Evolutionary conservation across 495 filamentous ascomycete genomes (phyloP).

Genomic region (Talaromyces stipitatus): DNA sequence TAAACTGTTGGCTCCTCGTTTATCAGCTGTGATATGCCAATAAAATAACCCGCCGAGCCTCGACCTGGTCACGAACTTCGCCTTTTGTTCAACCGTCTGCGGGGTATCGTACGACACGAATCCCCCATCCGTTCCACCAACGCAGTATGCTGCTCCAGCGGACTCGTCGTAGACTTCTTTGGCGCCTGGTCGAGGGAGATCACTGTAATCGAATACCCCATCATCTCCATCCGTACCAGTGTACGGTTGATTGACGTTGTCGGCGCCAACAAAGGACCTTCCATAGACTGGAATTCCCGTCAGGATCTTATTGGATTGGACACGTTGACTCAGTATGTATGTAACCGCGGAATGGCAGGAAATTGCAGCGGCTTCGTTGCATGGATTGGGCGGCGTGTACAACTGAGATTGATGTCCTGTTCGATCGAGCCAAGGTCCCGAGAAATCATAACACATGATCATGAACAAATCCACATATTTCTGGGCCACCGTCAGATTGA

Average conservation of each 20-base stretch:
- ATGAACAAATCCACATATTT: slow-evolving; percentile 72
- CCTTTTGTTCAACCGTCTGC: slow-evolving; percentile 77
- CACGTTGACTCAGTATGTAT: slow-evolving; percentile 57
- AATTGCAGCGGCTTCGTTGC: slow-evolving; percentile 38
- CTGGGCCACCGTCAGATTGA: slow-evolving; percentile 59
- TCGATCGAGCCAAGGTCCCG: slow-evolving; percentile 63
- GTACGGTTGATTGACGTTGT: slow-evolving; percentile 55
- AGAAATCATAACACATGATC: slow-evolving; percentile 82
- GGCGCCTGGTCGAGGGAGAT: slow-evolving; percentile 63
- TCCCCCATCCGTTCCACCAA: slow-evolving; percentile 73
- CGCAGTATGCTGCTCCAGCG: slow-evolving; percentile 65
- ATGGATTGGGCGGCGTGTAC: slow-evolving; percentile 47
- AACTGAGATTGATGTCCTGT: slow-evolving; percentile 78
- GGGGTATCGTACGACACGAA: slow-evolving; percentile 86
- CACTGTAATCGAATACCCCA: slow-evolving; percentile 74
- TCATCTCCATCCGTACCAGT: slow-evolving; percentile 64
- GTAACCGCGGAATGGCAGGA: slow-evolving; percentile 61
- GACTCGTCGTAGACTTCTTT: slow-evolving; percentile 63
- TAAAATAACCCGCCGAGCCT: slow-evolving; percentile 81
- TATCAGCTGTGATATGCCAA: slow-evolving; percentile 83
- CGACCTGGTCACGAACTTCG: slow-evolving; percentile 66
- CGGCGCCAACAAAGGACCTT: slow-evolving; percentile 66
- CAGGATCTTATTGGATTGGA: slow-evolving; percentile 67
- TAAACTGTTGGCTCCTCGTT: slow-evolving; percentile 58
- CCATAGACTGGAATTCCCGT: slow-evolving; percentile 78